Conservation (phyloP, 495 filamentous ascomycete species). For the Xanthoparmelia taractica region DNA sequence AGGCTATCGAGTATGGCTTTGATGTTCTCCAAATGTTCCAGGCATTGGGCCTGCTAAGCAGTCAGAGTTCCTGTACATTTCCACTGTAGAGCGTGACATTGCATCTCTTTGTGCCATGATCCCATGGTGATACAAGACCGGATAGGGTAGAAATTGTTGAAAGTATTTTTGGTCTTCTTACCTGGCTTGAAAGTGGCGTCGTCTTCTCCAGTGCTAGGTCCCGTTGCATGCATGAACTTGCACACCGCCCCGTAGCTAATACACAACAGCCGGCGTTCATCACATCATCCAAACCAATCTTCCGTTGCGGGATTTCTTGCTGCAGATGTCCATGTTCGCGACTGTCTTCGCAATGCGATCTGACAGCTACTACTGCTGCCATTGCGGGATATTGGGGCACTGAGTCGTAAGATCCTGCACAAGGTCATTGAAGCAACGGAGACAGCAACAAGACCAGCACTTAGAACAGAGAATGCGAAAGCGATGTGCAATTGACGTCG, state of each 20-base stretch:
- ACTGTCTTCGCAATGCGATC: conserved; percentile 20
- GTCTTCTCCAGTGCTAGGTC: conserved; percentile 15
- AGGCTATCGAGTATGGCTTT: conserved; percentile 7
- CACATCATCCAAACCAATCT: conserved; percentile 26
- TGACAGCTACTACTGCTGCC: conserved; percentile 27
- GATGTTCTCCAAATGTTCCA: neutral
- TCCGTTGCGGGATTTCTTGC: conserved; percentile 21
- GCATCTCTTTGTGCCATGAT: neutral
- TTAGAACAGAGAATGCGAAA: neutral
- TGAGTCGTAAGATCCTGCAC: conserved; percentile 13
- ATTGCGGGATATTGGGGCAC: conserved; percentile 17
- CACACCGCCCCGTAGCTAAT: conserved; percentile 22
- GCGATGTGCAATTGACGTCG: neutral
- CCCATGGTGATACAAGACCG: neutral
- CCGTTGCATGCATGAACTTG: conserved; percentile 17
- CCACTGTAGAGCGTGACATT: neutral
- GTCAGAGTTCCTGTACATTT: neutral
- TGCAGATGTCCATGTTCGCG: conserved; percentile 21
- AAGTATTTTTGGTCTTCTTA: conserved; percentile 15
- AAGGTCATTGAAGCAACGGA: conserved; percentile 19
- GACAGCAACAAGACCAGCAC: conserved; percentile 2
- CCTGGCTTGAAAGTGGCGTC: conserved; percentile 12
- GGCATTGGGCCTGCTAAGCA: neutral
- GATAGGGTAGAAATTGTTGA: conserved; percentile 8
- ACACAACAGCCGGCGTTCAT: neutral